Conservation (phyloP, 306 rosid species). For the Lathyrus aphaca region DNA sequence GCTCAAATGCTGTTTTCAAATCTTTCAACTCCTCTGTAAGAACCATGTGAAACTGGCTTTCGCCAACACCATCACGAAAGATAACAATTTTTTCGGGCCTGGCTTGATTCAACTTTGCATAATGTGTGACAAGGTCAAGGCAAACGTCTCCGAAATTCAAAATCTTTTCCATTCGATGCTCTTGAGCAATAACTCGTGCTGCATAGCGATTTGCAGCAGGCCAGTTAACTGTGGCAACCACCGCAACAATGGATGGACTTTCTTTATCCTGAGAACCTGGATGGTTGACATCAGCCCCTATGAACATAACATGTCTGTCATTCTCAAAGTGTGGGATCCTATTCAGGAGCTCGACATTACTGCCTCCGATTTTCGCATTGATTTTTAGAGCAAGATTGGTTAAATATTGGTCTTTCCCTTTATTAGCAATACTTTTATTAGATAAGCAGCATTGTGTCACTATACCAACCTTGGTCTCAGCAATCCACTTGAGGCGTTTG, state of each 20-base stretch:
- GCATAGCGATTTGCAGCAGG: slow-evolving; percentile 80
- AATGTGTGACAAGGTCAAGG: slow-evolving; percentile 56
- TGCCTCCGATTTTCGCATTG: slow-evolving; percentile 90
- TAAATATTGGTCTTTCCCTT: slow-evolving; percentile 55
- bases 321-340: slow-evolving; percentile 49
- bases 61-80: slow-evolving; percentile 83
- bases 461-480: slow-evolving; percentile 73
- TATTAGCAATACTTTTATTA: slow-evolving; percentile 37
- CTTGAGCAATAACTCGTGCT: slow-evolving; percentile 62
- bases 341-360: slow-evolving; percentile 64
- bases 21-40: slow-evolving; percentile 66
- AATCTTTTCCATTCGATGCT: slow-evolving; percentile 55
- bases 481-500: slow-evolving; percentile 69
- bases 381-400: slow-evolving; percentile 76
- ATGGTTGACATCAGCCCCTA: slow-evolving; percentile 92
- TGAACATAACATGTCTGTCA: slow-evolving; percentile 66
- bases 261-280: slow-evolving; percentile 49
- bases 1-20: slow-evolving; percentile 45
- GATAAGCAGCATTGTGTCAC: slow-evolving; percentile 84
- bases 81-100: slow-evolving; percentile 59
- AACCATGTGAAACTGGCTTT: slow-evolving; percentile 81
- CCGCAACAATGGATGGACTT: slow-evolving; percentile 81
- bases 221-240: slow-evolving; percentile 74
- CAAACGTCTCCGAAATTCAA: slow-evolving; percentile 59
- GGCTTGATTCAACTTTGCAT: slow-evolving; percentile 43